These are phyloP conservation scores for Cyanodermella asteris DNA, from an alignment of 2,329 filamentous ascomycete species.

Conservation along the genomic window DNA sequence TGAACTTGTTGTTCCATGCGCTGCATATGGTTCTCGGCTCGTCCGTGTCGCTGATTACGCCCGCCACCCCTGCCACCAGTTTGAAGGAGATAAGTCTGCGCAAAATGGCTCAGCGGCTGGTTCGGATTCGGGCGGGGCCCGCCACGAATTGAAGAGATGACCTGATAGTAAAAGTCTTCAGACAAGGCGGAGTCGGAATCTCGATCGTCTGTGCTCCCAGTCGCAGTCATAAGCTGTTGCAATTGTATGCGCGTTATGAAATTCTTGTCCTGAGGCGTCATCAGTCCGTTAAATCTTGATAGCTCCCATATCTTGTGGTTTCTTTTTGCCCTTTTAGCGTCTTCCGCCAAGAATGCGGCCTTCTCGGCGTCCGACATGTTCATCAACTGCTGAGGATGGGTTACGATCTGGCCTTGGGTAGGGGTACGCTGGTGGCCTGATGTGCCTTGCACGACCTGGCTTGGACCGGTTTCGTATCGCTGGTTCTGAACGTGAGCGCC, in stretches of 20 bases:
- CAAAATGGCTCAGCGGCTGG: constrained; percentile 86
- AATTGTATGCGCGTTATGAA: constrained; percentile 96
- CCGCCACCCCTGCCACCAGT: constrained; percentile 65
- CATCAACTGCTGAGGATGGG: constrained; percentile 51
- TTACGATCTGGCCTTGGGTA: constrained; percentile 27
- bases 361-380: constrained; percentile 69
- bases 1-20: constrained; percentile 99
- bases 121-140: constrained; percentile 76
- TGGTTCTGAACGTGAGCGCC: too few species aligned
- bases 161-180: constrained; percentile 98
- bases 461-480: too few species aligned
- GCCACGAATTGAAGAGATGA: constrained; percentile 82
- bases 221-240: constrained; percentile 84
- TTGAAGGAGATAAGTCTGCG: constrained; percentile 92
- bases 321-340: constrained; percentile 83
- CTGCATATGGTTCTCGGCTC: constrained; percentile 91
- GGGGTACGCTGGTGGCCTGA: constrained; percentile 29
- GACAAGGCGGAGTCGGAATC: constrained; percentile 59
- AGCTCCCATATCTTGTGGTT: constrained; percentile 95
- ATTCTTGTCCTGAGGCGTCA: constrained; percentile 99
- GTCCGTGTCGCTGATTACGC: constrained; percentile 46
- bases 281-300: constrained; percentile 84
- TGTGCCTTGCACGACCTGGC: constrained; percentile 60
- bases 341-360: constrained; percentile 63
- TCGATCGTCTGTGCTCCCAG: constrained; percentile 63